Evolutionary conservation across 345 rosid species (phyloP).

Genomic region (Conringia planisiliqua): DNA sequence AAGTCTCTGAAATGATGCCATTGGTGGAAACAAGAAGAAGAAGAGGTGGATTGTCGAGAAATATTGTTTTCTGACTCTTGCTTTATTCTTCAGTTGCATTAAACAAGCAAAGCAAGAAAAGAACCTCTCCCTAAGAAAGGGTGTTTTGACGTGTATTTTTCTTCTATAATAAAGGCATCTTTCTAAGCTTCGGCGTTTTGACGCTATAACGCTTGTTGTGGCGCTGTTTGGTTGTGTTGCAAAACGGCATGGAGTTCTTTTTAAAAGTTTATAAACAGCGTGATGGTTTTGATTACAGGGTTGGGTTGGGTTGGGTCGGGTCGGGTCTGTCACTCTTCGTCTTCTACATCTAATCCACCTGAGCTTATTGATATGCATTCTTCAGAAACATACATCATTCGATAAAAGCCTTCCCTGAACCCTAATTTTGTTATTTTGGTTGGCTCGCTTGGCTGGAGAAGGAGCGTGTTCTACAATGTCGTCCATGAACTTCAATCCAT

Average conservation of each 20-base stretch:
- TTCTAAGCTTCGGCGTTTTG: neutral
- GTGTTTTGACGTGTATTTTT: neutral
- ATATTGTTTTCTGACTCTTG: neutral
- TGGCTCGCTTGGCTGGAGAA: neutral
- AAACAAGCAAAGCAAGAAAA: conserved; percentile 15
- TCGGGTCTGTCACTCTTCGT: conserved; percentile 15
- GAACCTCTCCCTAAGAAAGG: too few species aligned
- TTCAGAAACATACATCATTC: neutral
- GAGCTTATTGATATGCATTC: neutral
- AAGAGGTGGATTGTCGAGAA: neutral
- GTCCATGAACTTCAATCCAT: conserved; percentile 74
- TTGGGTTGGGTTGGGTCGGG: neutral
- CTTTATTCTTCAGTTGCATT: conserved; percentile 6
- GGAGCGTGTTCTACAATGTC: conserved; percentile 43
- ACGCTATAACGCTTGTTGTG: neutral
- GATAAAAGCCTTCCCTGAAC: conserved; percentile 28
- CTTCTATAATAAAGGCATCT: neutral
- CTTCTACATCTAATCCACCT: conserved; percentile 29
- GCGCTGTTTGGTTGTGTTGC: neutral
- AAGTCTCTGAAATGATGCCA: conserved; percentile 24
- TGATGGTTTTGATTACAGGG: neutral
- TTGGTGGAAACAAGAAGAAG: conserved; percentile 10
- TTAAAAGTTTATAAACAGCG: neutral
- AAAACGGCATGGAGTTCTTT: conserved; percentile 2
- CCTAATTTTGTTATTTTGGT: neutral